Evolutionary conservation across 1,139 yeast species (phyloP).

Genomic region (Suhomyces bribrorum): DNA sequence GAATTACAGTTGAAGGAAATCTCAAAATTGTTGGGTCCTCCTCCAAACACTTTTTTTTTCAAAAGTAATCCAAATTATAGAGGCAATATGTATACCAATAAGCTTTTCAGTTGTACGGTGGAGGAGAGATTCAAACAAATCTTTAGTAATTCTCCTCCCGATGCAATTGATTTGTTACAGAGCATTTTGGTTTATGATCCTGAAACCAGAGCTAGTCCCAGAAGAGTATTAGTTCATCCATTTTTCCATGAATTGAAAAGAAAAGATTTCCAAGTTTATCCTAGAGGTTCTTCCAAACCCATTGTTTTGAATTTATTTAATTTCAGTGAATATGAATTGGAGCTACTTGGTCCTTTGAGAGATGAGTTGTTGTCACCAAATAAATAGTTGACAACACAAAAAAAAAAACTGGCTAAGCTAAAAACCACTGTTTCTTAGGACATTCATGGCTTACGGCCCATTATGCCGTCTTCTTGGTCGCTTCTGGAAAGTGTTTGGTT

Average conservation of each 20-base stretch:
- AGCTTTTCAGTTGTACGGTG: slow-evolving; percentile 61
- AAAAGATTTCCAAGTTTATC: slow-evolving; percentile 56
- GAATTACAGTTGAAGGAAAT: slow-evolving; percentile 75
- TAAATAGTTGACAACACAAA: slow-evolving; percentile 6
- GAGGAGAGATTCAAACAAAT: slow-evolving; percentile 67
- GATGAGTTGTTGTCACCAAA: slow-evolving; percentile 31
- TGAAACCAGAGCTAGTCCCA: slow-evolving; percentile 63
- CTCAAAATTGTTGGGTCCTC: slow-evolving; percentile 73
- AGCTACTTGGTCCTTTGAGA: slow-evolving; percentile 46
- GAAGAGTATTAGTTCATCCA: slow-evolving; percentile 66
- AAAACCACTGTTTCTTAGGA: neutral
- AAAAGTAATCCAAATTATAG: slow-evolving; percentile 72
- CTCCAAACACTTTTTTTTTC: slow-evolving; percentile 71
- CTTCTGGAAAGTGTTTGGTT: slow-evolving; percentile 12
- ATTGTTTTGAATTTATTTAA: slow-evolving; percentile 50
- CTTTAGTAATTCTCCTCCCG: slow-evolving; percentile 67
- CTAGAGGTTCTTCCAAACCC: slow-evolving; percentile 50
- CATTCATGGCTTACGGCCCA: neutral
- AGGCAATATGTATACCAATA: slow-evolving; percentile 72
- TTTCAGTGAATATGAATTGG: slow-evolving; percentile 55
- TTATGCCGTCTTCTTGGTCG: slow-evolving; percentile 2
- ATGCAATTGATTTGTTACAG: slow-evolving; percentile 69
- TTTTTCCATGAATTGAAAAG: slow-evolving; percentile 69
- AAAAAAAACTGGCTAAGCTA: no score
- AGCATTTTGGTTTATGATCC: slow-evolving; percentile 75